These are phyloP conservation scores for Jamesozyma hellenica DNA, from an alignment of 805 yeast species.

Conservation along the genomic window DNA sequence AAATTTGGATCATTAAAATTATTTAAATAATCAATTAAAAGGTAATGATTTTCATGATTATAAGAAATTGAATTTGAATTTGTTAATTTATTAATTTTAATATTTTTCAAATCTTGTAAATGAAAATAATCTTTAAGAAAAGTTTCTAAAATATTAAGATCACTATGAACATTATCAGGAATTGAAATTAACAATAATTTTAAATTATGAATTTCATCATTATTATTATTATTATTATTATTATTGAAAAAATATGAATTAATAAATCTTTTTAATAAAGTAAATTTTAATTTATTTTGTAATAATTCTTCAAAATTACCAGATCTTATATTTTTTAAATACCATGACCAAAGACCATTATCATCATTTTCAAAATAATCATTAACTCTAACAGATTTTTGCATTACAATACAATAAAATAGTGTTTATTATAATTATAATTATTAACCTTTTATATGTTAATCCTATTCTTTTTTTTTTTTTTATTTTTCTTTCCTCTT, in stretches of 20 bases:
- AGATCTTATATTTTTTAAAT: slow-evolving; percentile 26
- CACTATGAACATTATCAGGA: slow-evolving; percentile 26
- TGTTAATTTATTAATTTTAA: slow-evolving; percentile 25
- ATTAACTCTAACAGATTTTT: slow-evolving; percentile 21
- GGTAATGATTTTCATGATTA: slow-evolving; percentile 28
- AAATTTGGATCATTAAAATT: slow-evolving; percentile 24
- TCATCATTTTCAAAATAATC: slow-evolving; percentile 27
- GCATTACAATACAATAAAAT: slow-evolving; percentile 10
- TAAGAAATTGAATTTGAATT: slow-evolving; percentile 22
- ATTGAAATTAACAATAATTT: slow-evolving; percentile 25
- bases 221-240: slow-evolving; percentile 7
- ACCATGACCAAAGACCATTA: slow-evolving; percentile 32
- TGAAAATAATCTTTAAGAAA: slow-evolving; percentile 27
- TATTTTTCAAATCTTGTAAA: slow-evolving; percentile 20
- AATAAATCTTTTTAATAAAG: slow-evolving; percentile 25
- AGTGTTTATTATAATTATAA: too few species aligned
- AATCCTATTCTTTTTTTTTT: too few species aligned
- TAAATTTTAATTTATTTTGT: slow-evolving; percentile 19
- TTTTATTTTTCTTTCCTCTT: too few species aligned
- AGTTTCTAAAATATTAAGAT: slow-evolving; percentile 22
- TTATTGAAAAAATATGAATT: slow-evolving; percentile 9
- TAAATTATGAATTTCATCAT: not conserved
- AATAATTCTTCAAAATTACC: slow-evolving; percentile 31
- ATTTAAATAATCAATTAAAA: slow-evolving; percentile 23
- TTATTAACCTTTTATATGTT: too few species aligned